Evolutionary conservation across 2,329 filamentous ascomycete genomes (phyloP), one percentile per base, ranked within the genome.

Genomic region (Colletotrichum ledebouriae): DNA sequence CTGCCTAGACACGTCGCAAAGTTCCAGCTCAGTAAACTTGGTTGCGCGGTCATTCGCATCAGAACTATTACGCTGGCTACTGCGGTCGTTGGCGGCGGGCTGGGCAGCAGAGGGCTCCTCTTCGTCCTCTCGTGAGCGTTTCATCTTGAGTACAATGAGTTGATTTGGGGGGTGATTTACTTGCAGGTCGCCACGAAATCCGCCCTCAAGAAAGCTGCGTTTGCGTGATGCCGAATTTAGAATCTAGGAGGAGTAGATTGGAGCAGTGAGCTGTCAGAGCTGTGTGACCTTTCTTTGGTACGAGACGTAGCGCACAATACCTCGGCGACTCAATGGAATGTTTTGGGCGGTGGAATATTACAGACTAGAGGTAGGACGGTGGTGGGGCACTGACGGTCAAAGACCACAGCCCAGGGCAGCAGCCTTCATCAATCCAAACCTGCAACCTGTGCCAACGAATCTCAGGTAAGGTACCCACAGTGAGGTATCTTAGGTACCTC

Each of bases 21-120:
- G 77, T 53, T 92, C 90, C 70, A 93, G 80, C 72, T 90, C 87
- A 69, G 83, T 76, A 71, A 90, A 82, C 76, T 92, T 93, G 63
- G 84, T 74, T 34, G 78, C 76, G 58, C 76, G 76, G 49, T 72
- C 67, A 71, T 71, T 70, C 58, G 71, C 64, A 52, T 69, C 63
- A 39, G 70, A 50, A 64, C 37, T 39, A 39, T 47, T 67, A 29
- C 49, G 15, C 39, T 53, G 49, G 52, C 52, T 61, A 60, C 39
- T 69, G 53, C 41, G 56, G 22, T 68, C 50, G 59, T 69, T 69
- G 63, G 65, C 62, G 63, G 66, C 63, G 34, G 72, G 69, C 59
- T 73, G 72, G 67, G 75, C 74, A 64, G 73, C 71, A 72, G 79
- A 76, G 77, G 77, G 70, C 72, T 81, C 79, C 76, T 86, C 83